Evolutionary conservation across 371 early-diverging fungal species (phyloP), one percentile per base, ranked within the genome.

Genomic region (Catenaria anguillulae): DNA sequence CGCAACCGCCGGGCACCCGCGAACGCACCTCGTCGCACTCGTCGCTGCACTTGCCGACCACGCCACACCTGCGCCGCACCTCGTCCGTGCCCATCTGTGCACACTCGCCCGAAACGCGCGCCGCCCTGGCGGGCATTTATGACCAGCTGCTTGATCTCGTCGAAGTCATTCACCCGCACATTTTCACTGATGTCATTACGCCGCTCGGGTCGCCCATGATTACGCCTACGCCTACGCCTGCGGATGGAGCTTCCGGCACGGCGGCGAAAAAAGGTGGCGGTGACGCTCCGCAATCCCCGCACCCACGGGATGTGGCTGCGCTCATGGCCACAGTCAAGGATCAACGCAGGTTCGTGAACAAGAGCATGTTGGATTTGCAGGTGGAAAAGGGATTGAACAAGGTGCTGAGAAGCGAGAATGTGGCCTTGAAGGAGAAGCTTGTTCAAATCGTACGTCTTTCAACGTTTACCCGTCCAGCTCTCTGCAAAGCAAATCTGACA

Each of bases 361-460:
- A 79, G 54, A 67, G 81, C 23, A 73, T 77, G 33, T 79, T 82
- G 65, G 84, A 85, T 54, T 63, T 85, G 48, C 84, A 85, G 60
- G 79, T 83, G 72, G 85, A 82, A 56, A 77, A 79, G 52, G 85
- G 85, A 2, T 82, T 83, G 56, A 77, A 77, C 42, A 83, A 82
- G 56, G 82, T 83, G 29, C 70, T 83, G 29, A 73, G 80, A 37
- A 81, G 83, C 67, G 85, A 85, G 37, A 83, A 83, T 60, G 79
- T 79, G 62, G 67, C 72, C 62, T 67, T 83, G 24, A 70, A 76
- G 61, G 78, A 83, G 64, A 72, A 75, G 71, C 75, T 82, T 4
- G 83, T 83, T 23, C 76, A 82, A 50, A 76, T 83, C 80, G 82
- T 81, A 75, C 59, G 62, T 36, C 21, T 60, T 8, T 31, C n/a